phyloP scores from a whole-genome alignment of 2,329 filamentous ascomycete species.

The Aspergillus carbonarius region DNA sequence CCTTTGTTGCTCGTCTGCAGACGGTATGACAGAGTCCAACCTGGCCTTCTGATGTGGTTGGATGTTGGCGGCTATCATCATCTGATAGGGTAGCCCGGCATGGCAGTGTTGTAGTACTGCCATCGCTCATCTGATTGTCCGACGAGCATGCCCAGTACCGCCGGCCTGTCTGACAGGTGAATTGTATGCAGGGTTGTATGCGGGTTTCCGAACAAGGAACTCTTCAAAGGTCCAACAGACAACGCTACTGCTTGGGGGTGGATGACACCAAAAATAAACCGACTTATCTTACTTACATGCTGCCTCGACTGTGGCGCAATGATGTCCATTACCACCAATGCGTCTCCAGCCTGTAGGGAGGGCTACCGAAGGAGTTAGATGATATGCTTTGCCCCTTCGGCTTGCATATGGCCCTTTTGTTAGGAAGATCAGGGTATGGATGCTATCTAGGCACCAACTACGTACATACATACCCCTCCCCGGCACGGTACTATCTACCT shows the following conservation, averaged over 20 bases:
- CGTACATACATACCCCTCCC: not conserved
- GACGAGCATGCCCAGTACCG: not conserved
- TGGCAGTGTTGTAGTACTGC: not conserved
- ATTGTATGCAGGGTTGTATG: slow-evolving; percentile 5
- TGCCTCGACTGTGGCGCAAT: not conserved
- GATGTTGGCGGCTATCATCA: not conserved
- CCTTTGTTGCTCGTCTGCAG: not conserved
- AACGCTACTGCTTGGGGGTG: not conserved
- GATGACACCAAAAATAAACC: not conserved
- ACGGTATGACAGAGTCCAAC: not conserved
- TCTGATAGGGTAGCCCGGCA: not conserved
- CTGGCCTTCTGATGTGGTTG: slow-evolving; percentile 5
- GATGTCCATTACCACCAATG: not conserved
- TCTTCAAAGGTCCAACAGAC: not conserved
- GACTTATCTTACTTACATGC: not conserved
- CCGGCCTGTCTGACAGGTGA: not conserved
- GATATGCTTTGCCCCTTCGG: not conserved
- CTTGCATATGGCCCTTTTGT: not conserved
- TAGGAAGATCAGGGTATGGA: not conserved
- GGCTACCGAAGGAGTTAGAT: not conserved
- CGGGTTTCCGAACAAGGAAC: slow-evolving; percentile 4
- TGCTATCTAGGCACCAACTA: not conserved
- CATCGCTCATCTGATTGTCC: slow-evolving; percentile 1
- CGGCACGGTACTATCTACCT: not conserved
- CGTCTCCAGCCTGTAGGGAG: not conserved